These are phyloP conservation scores for Cordyceps militaris DNA, from an alignment of 2,329 filamentous ascomycete genomes.

Conservation along the genomic window DNA sequence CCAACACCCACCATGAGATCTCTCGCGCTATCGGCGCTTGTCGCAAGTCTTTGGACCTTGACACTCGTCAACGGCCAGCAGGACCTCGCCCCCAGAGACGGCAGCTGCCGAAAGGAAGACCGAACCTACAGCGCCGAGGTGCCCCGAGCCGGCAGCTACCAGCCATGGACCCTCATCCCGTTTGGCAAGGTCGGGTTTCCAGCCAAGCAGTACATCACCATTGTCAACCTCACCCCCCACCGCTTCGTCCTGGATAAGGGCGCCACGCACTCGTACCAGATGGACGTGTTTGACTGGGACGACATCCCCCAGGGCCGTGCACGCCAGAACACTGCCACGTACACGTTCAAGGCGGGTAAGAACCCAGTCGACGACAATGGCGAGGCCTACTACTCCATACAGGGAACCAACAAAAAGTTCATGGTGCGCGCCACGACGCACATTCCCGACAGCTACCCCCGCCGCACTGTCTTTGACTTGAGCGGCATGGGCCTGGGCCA, in stretches of 20 bases:
- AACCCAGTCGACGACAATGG: slow-evolving; percentile 23
- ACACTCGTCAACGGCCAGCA: background rate
- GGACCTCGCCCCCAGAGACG: background rate
- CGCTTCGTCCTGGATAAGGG: slow-evolving; percentile 19
- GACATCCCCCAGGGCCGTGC: slow-evolving; percentile 26
- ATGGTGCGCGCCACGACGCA: slow-evolving; percentile 24
- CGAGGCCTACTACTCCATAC: slow-evolving; percentile 26
- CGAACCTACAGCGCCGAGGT: slow-evolving; percentile 13
- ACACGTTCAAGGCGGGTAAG: slow-evolving; percentile 16
- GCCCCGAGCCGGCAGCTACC: slow-evolving; percentile 12
- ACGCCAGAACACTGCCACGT: slow-evolving; percentile 25
- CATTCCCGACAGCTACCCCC: slow-evolving; percentile 21
- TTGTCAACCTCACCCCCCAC: slow-evolving; percentile 30
- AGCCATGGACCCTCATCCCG: slow-evolving; percentile 13
- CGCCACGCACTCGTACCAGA: slow-evolving; percentile 25
- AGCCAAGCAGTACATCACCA: slow-evolving; percentile 24
- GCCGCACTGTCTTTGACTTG: slow-evolving; percentile 24
- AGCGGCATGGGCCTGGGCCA: slow-evolving; percentile 27
- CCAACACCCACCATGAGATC: slow-evolving; percentile 7
- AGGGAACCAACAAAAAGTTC: slow-evolving; percentile 25
- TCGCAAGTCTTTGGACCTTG: slow-evolving; percentile 5
- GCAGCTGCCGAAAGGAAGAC: slow-evolving; percentile 6
- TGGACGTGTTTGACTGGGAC: slow-evolving; percentile 26
- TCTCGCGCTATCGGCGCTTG: background rate
- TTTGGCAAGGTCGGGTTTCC: slow-evolving; percentile 13